Percentiles rank a stretch among this genome's conserved stretches.
Conservation (phyloP, 495 filamentous ascomycete species). For the Talaromyces wortmannii region DNA sequence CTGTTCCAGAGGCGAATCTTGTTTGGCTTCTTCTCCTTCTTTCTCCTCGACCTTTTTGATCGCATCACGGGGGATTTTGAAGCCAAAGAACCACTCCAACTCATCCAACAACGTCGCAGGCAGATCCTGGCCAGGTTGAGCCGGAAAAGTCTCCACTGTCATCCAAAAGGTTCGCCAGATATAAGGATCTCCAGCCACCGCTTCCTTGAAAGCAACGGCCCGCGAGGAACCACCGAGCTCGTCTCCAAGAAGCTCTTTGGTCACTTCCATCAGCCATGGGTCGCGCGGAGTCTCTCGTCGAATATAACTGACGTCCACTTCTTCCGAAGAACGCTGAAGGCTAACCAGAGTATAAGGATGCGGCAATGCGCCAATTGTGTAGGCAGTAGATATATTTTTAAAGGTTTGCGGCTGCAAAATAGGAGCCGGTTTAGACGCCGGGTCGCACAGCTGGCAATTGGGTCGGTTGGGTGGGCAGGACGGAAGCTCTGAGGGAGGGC, state of each 20-base stretch:
- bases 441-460: slow-evolving; percentile 67
- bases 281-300: slow-evolving; percentile 73
- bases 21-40: slow-evolving; percentile 41
- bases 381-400: slow-evolving; percentile 55
- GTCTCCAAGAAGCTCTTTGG: slow-evolving; percentile 57
- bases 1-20: slow-evolving; percentile 23
- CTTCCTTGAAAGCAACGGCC: slow-evolving; percentile 71
- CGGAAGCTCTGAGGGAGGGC: slow-evolving; percentile 62
- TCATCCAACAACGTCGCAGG: slow-evolving; percentile 45
- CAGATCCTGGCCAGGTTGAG: slow-evolving; percentile 32
- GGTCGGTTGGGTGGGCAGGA: slow-evolving; percentile 83
- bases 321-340: slow-evolving; percentile 45
- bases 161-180: slow-evolving; percentile 67
- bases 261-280: slow-evolving; percentile 68
- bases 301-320: slow-evolving; percentile 59
- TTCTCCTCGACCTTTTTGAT: slow-evolving; percentile 43
- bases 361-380: slow-evolving; percentile 80
- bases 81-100: slow-evolving; percentile 86
- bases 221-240: slow-evolving; percentile 55
- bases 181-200: slow-evolving; percentile 59
- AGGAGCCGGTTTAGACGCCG: slow-evolving; percentile 39
- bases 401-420: slow-evolving; percentile 53
- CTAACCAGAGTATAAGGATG: slow-evolving; percentile 80
- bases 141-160: slow-evolving; percentile 58
- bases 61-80: slow-evolving; percentile 57